These are phyloP conservation scores for Mucor irregularis DNA, from an alignment of 371 early-diverging fungal genomes.

Conservation along the genomic window DNA sequence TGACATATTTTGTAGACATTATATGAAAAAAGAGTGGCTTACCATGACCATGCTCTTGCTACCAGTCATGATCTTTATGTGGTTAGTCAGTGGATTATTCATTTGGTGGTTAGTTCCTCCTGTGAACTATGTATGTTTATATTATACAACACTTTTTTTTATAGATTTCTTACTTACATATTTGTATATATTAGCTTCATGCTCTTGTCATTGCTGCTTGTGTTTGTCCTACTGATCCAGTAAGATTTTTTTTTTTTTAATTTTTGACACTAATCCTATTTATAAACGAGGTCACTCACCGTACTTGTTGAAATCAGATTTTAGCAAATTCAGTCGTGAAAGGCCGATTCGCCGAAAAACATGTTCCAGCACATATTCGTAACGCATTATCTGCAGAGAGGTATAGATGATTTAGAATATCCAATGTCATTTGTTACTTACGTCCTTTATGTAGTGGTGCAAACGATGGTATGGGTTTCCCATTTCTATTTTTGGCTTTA, in stretches of 20 bases:
- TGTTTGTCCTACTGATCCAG: constrained; percentile 96
- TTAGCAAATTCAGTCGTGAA: constrained; percentile 94
- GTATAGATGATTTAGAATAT: constrained; percentile 22
- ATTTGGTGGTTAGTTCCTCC: constrained; percentile 69
- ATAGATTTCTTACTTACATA: neutral
- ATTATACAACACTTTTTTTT: neutral
- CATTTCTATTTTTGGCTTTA: constrained; percentile 84
- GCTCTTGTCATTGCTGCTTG: constrained; percentile 85
- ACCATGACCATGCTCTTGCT: constrained; percentile 79
- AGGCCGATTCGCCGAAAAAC: constrained; percentile 95
- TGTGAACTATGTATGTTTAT: constrained; percentile 59
- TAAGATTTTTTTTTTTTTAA: no score
- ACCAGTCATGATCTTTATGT: constrained; percentile 89
- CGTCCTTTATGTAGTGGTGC: constrained; percentile 60
- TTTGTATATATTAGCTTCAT: constrained; percentile 58
- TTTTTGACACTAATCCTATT: neutral
- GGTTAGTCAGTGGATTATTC: constrained; percentile 74
- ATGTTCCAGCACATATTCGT: constrained; percentile 88
- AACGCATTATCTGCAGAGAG: constrained; percentile 89
- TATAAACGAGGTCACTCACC: neutral
- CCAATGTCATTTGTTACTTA: neutral
- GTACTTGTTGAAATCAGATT: constrained; percentile 41
- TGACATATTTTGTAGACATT: constrained; percentile 34
- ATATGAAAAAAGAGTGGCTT: constrained; percentile 58
- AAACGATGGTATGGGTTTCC: constrained; percentile 88